Evolutionary conservation across 768 basidiomycete genomes (phyloP).

Genomic region (Asterophora lycoperdoides): DNA sequence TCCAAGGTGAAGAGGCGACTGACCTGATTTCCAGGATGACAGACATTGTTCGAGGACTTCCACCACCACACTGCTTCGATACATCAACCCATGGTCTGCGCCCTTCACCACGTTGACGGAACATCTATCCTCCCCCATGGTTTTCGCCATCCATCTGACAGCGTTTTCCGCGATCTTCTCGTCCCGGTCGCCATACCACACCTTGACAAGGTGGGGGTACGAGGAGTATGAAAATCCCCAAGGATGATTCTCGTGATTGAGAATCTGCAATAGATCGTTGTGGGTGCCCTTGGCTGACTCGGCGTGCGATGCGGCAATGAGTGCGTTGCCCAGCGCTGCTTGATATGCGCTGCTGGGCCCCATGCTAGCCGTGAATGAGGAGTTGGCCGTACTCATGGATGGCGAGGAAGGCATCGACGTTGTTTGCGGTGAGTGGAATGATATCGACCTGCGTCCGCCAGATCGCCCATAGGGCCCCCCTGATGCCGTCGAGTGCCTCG

Average conservation of each 20-base stretch:
- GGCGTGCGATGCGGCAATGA: conserved; percentile 92
- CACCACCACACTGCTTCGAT: conserved; percentile 80
- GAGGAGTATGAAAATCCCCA: conserved; percentile 89
- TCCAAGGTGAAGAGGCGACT: conserved; percentile 6
- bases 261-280: conserved; percentile 84
- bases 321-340: conserved; percentile 78
- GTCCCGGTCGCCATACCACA: conserved; percentile 94
- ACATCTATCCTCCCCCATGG: conserved; percentile 73
- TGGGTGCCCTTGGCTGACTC: conserved; percentile 92
- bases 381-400: conserved; percentile 39
- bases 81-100: conserved; percentile 93
- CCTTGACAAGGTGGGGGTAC: conserved; percentile 69
- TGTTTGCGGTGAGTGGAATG: conserved; percentile 53
- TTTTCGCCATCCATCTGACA: conserved; percentile 88
- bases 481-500: conserved; percentile 31
- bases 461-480: conserved; percentile 38
- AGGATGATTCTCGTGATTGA: conserved; percentile 83
- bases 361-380: conserved; percentile 29
- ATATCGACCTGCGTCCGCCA: conserved; percentile 67
- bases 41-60: conserved; percentile 74
- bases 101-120: conserved; percentile 78
- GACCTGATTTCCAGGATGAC: conserved; percentile 46
- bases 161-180: conserved; percentile 91
- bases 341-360: conserved; percentile 46
- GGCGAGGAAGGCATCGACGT: conserved; percentile 49